Evolutionary conservation across 139 green algal genomes (phyloP).

Genomic region (Pseudopediastrum boryanum): DNA sequence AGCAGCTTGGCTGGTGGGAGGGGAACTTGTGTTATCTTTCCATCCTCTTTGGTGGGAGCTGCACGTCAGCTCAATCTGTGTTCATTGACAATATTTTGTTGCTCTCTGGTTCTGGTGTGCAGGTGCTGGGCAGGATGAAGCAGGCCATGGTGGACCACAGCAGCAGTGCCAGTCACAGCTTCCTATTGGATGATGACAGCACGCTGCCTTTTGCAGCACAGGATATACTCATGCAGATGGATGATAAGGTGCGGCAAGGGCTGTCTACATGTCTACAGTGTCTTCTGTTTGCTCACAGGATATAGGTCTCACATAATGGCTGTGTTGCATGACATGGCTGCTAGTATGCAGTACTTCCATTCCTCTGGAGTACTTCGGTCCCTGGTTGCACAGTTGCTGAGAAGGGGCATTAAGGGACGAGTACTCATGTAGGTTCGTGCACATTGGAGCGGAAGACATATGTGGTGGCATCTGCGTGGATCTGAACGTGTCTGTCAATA

Average conservation of each 20-base stretch:
- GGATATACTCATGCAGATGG: slow-evolving; percentile 62
- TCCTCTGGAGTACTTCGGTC: neutral
- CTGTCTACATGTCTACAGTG: neutral
- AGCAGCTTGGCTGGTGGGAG: no score
- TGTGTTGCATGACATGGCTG: neutral
- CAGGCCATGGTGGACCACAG: slow-evolving; percentile 85
- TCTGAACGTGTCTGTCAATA: no score
- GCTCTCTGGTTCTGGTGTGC: neutral
- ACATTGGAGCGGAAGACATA: no score
- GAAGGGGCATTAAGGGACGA: neutral
- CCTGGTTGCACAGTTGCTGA: neutral
- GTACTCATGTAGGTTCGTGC: no score
- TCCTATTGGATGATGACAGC: slow-evolving; percentile 98
- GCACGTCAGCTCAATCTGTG: no score
- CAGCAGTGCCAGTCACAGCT: slow-evolving; percentile 80
- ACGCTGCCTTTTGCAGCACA: slow-evolving; percentile 81
- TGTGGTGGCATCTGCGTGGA: no score
- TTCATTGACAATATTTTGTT: no score
- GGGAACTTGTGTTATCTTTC: no score
- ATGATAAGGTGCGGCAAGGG: slow-evolving; percentile 53
- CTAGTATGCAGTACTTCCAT: neutral
- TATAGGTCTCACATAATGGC: neutral
- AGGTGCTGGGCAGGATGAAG: slow-evolving; percentile 90
- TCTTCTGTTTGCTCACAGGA: neutral
- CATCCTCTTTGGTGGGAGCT: no score